Conservation (phyloP, 352 stramenopile genomes). For the Globisporangium parvum region DNA sequence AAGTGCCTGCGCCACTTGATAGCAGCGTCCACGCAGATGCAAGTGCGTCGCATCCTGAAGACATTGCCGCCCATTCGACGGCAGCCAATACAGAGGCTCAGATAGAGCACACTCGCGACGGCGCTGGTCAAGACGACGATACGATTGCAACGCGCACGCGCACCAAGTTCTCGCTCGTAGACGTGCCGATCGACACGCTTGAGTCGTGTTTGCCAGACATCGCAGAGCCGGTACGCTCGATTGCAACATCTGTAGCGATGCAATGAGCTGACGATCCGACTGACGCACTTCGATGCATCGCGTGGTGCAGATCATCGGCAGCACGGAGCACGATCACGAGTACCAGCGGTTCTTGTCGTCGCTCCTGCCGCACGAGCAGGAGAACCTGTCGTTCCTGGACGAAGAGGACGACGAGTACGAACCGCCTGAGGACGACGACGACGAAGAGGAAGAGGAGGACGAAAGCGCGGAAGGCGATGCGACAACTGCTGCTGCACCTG, state of each 20-base stretch:
- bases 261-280: background rate
- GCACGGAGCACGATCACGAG: slow-evolving; percentile 44
- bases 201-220: slow-evolving; percentile 51
- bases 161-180: slow-evolving; percentile 70
- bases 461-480: slow-evolving; percentile 25
- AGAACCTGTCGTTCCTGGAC: slow-evolving; percentile 76
- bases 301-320: slow-evolving; percentile 11
- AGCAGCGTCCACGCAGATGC: too few relatives aligned
- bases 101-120: background rate
- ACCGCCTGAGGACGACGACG: slow-evolving; percentile 64
- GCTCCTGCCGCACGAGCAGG: slow-evolving; percentile 63
- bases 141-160: slow-evolving; percentile 68
- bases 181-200: slow-evolving; percentile 66
- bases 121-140: slow-evolving; percentile 11
- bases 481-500: slow-evolving; percentile 6
- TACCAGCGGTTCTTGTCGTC: slow-evolving; percentile 84
- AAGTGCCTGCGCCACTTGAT: too few relatives aligned
- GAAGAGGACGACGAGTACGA: slow-evolving; percentile 83
- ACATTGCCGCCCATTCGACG: too few relatives aligned
- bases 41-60: too few relatives aligned
- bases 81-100: background rate
- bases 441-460: slow-evolving; percentile 56
- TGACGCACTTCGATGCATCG: background rate
- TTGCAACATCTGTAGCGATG: slow-evolving; percentile 9
- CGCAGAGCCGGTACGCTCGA: slow-evolving; percentile 19